These are phyloP conservation scores for Ascochyta clinopodiicola DNA, from an alignment of 2,329 filamentous ascomycete genomes.

Conservation along the genomic window DNA sequence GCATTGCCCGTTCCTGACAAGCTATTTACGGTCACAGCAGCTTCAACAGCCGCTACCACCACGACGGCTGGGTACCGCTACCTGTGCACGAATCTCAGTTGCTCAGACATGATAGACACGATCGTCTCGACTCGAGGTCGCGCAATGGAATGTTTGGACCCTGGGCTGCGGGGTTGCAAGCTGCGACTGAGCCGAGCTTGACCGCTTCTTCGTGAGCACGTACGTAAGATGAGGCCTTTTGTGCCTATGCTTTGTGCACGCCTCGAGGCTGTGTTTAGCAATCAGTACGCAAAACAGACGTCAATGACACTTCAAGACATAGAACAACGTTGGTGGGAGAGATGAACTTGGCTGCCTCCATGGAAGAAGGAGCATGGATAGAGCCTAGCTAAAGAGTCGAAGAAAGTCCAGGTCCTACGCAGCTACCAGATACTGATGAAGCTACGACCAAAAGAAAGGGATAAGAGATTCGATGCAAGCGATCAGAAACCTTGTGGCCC, in stretches of 20 bases:
- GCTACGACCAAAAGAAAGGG: slow-evolving; percentile 19
- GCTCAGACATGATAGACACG: neutral
- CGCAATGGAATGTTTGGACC: neutral
- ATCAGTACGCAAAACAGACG: neutral
- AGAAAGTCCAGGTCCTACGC: slow-evolving; percentile 18
- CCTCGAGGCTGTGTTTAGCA: neutral
- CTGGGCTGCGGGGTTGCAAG: slow-evolving; percentile 1
- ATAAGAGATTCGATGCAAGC: slow-evolving; percentile 7
- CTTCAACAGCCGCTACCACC: neutral
- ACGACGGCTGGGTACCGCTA: neutral
- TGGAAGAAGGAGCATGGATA: slow-evolving; percentile 20
- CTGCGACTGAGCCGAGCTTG: slow-evolving; percentile 6
- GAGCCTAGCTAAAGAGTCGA: slow-evolving; percentile 26
- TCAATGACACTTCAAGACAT: neutral
- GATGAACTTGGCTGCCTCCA: slow-evolving; percentile 31
- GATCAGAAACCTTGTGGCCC: slow-evolving; percentile 40
- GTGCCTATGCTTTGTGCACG: neutral
- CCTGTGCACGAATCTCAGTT: neutral
- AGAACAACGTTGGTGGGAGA: slow-evolving; percentile 2
- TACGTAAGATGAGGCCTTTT: slow-evolving; percentile 13
- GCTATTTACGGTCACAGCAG: slow-evolving; percentile 2
- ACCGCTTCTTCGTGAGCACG: slow-evolving; percentile 15
- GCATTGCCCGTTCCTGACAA: slow-evolving; percentile 14
- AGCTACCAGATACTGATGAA: slow-evolving; percentile 23
- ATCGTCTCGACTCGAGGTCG: neutral